Evolutionary conservation across 352 stramenopile species (phyloP).

Genomic region (Phytopythium ostracodes): DNA sequence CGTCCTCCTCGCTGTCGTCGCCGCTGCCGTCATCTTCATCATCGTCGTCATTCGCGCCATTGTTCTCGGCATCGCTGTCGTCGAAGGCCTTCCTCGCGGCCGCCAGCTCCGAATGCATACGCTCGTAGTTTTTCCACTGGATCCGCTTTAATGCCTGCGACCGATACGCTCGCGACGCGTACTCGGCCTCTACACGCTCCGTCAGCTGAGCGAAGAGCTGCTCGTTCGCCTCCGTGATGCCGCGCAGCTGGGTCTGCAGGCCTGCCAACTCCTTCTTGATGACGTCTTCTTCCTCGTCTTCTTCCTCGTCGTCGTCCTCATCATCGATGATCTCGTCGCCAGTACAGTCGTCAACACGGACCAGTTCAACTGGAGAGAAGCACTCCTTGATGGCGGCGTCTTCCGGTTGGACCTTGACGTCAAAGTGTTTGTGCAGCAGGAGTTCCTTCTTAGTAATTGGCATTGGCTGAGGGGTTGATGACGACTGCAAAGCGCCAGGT

Average conservation of each 20-base stretch:
- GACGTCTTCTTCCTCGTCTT: constrained; percentile 37
- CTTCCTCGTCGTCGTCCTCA: constrained; percentile 41
- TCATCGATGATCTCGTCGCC: constrained; percentile 32
- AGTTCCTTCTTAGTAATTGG: constrained; percentile 23
- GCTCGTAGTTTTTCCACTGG: constrained; percentile 51
- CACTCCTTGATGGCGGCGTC: constrained; percentile 37
- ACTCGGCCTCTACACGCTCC: constrained; percentile 36
- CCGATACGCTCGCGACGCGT: constrained; percentile 43
- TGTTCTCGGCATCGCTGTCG: constrained; percentile 41
- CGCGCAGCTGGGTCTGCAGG: constrained; percentile 44
- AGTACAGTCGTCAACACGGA: constrained; percentile 32
- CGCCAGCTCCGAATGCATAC: constrained; percentile 63
- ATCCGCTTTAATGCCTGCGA: constrained; percentile 46
- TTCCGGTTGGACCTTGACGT: constrained; percentile 29
- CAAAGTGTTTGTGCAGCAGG: constrained; percentile 57
- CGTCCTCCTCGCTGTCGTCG: constrained; percentile 33
- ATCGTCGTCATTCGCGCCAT: constrained; percentile 16
- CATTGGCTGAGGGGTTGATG: not conserved
- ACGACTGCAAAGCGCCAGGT: not conserved
- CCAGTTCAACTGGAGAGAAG: constrained; percentile 24
- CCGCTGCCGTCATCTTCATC: constrained; percentile 14
- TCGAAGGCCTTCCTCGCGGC: constrained; percentile 40
- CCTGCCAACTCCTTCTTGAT: constrained; percentile 45
- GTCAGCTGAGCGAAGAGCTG: constrained; percentile 31
- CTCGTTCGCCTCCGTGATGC: constrained; percentile 40